These are phyloP conservation scores for Paecilomyces formosus DNA, from an alignment of 2,329 filamentous ascomycete species.

Conservation along the genomic window DNA sequence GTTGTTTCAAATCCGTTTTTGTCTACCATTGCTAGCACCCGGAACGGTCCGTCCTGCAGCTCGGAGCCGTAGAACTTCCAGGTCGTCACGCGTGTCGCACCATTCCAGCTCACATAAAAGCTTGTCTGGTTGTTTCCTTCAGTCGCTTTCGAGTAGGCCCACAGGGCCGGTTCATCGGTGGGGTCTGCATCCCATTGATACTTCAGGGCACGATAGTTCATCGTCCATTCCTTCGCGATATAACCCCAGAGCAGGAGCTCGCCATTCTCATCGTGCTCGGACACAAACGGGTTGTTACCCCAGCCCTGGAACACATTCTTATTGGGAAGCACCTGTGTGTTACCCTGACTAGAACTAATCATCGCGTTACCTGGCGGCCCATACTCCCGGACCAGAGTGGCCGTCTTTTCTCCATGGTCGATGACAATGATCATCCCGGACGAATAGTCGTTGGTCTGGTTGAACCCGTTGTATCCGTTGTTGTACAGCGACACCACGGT, in stretches of 20 bases:
- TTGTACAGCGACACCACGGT: slow-evolving; percentile 33
- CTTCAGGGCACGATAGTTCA: slow-evolving; percentile 37
- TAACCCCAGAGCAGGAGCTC: slow-evolving; percentile 30
- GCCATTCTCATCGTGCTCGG: slow-evolving; percentile 31
- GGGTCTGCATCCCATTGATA: slow-evolving; percentile 35
- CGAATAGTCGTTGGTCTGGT: slow-evolving; percentile 30
- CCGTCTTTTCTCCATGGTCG: slow-evolving; percentile 28
- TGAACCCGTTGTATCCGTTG: slow-evolving; percentile 36
- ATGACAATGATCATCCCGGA: slow-evolving; percentile 33
- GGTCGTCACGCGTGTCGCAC: slow-evolving; percentile 27
- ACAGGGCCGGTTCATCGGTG: slow-evolving; percentile 33
- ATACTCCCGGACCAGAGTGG: slow-evolving; percentile 26
- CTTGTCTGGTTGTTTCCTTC: slow-evolving; percentile 18
- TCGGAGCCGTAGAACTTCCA: slow-evolving; percentile 29
- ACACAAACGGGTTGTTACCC: slow-evolving; percentile 35
- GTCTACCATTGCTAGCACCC: slow-evolving; percentile 16
- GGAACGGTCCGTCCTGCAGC: slow-evolving; percentile 24
- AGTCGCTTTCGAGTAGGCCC: slow-evolving; percentile 26
- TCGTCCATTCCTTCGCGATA: slow-evolving; percentile 24
- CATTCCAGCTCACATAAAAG: slow-evolving; percentile 36
- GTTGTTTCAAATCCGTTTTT: slow-evolving; percentile 34
- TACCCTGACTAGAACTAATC: slow-evolving; percentile 32
- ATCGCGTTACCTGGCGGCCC: slow-evolving; percentile 14
- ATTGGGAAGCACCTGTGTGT: slow-evolving; percentile 30
- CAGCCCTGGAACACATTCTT: slow-evolving; percentile 33